These are phyloP conservation scores for Thymus quinquecostatus DNA, from an alignment of 257 asterid genomes.

Conservation along the genomic window DNA sequence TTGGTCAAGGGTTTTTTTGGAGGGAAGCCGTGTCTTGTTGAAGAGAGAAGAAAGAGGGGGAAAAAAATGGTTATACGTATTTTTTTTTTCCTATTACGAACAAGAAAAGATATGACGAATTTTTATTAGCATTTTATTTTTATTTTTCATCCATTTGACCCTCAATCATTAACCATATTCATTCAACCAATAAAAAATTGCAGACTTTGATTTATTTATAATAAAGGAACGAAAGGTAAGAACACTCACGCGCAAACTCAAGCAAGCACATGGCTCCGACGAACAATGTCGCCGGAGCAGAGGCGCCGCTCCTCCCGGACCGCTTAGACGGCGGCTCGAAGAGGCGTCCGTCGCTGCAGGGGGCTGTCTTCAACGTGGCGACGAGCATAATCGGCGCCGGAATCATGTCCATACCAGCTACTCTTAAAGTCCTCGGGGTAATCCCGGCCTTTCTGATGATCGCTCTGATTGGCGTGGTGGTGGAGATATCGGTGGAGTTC, in stretches of 20 bases:
- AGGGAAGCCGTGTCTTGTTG: too few relatives aligned
- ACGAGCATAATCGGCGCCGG: slow-evolving; percentile 97
- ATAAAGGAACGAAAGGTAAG: neutral
- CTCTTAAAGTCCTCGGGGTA: slow-evolving; percentile 83
- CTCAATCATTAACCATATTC: neutral
- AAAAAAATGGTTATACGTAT: too few relatives aligned
- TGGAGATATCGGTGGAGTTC: slow-evolving; percentile 83
- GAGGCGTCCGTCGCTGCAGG: slow-evolving; percentile 48
- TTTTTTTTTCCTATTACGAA: too few relatives aligned
- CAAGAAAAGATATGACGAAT: too few relatives aligned
- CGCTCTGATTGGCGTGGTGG: slow-evolving; percentile 56
- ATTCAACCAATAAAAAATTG: neutral
- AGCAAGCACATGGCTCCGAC: slow-evolving; percentile 59
- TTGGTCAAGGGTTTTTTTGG: too few relatives aligned
- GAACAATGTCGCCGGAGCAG: slow-evolving; percentile 46
- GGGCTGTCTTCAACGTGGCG: slow-evolving; percentile 89
- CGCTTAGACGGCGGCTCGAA: slow-evolving; percentile 12
- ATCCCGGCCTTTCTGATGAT: slow-evolving; percentile 77
- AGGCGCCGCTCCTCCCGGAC: slow-evolving; percentile 59
- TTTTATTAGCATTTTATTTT: too few relatives aligned
- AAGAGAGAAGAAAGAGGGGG: too few relatives aligned
- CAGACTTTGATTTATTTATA: neutral
- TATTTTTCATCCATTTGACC: too few relatives aligned
- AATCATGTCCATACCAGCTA: slow-evolving; percentile 96
- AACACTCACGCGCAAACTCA: neutral